Conservation (phyloP, 2,329 filamentous ascomycete genomes). For the Exophiala dermatitidis region DNA sequence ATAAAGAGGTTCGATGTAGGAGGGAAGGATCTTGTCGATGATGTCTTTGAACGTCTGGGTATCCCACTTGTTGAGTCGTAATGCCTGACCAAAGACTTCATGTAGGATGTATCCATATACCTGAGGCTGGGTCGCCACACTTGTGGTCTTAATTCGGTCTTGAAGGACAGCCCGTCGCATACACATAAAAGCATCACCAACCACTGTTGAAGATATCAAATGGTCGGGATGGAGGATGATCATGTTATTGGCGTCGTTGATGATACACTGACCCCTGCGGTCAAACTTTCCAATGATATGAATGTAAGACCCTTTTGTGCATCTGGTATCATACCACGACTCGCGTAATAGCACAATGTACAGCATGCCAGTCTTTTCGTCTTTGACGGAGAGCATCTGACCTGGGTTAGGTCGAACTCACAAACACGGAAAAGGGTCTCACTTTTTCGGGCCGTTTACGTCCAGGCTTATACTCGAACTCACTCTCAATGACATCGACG, state of each 20-base stretch:
- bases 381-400: slow-evolving; percentile 73
- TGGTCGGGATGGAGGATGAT: slow-evolving; percentile 92
- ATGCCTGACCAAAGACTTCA: slow-evolving; percentile 86
- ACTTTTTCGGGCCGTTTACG: slow-evolving; percentile 65
- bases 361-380: slow-evolving; percentile 60
- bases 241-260: slow-evolving; percentile 76
- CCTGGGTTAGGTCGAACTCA: slow-evolving; percentile 23
- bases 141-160: slow-evolving; percentile 87
- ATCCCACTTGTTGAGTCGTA: slow-evolving; percentile 78
- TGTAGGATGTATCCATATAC: slow-evolving; percentile 92
- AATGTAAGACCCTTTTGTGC: slow-evolving; percentile 66
- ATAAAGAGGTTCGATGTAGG: slow-evolving; percentile 82
- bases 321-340: slow-evolving; percentile 78
- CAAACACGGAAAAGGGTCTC: slow-evolving; percentile 25
- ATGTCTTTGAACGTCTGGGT: slow-evolving; percentile 56
- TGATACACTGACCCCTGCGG: slow-evolving; percentile 61
- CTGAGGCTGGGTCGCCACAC: slow-evolving; percentile 68
- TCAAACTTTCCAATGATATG: slow-evolving; percentile 80
- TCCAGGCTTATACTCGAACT: slow-evolving; percentile 59
- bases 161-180: slow-evolving; percentile 85
- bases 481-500: slow-evolving; percentile 61
- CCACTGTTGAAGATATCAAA: slow-evolving; percentile 85
- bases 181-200: slow-evolving; percentile 94
- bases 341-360: slow-evolving; percentile 70
- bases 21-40: slow-evolving; percentile 62